Evolutionary conservation across 176 grass and related monocot genomes (phyloP).

Genomic region (Cymbopogon citratus): DNA sequence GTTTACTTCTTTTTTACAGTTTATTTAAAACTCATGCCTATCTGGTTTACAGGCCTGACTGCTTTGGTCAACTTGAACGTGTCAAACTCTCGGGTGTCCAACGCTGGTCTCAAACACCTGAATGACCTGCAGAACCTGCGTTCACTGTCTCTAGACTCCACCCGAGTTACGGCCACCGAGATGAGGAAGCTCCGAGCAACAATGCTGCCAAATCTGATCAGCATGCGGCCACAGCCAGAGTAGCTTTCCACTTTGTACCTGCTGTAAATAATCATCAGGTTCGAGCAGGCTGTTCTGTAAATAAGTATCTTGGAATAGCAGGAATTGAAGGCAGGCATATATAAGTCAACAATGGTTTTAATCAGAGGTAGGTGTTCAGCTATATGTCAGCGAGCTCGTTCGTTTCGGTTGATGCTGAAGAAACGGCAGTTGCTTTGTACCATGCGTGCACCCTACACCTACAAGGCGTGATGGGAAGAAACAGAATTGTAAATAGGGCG

Average conservation of each 20-base stretch:
- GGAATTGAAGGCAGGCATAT: neutral
- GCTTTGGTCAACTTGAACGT: conserved; percentile 73
- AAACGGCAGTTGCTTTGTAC: neutral
- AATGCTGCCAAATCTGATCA: conserved; percentile 75
- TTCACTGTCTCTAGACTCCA: conserved; percentile 71
- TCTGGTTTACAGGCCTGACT: conserved; percentile 50
- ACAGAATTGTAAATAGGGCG: conserved; percentile 29
- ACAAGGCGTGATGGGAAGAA: conserved; percentile 15
- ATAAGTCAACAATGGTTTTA: neutral
- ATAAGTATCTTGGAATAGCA: neutral
- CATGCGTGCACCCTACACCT: neutral
- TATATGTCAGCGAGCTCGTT: neutral
- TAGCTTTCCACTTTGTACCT: conserved; percentile 17
- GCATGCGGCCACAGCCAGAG: conserved; percentile 63
- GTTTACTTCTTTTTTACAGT: neutral
- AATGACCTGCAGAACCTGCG: conserved; percentile 64
- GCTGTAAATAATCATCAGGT: conserved; percentile 26
- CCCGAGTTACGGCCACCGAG: conserved; percentile 74
- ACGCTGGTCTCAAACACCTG: conserved; percentile 73
- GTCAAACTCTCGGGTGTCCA: conserved; percentile 76
- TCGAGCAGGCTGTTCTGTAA: neutral
- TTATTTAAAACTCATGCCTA: neutral
- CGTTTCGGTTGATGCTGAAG: neutral
- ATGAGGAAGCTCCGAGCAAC: conserved; percentile 72
- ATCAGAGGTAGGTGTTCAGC: neutral